These are phyloP conservation scores for Elsinoe batatas DNA, from an alignment of 2,329 filamentous ascomycete species.

Conservation along the genomic window DNA sequence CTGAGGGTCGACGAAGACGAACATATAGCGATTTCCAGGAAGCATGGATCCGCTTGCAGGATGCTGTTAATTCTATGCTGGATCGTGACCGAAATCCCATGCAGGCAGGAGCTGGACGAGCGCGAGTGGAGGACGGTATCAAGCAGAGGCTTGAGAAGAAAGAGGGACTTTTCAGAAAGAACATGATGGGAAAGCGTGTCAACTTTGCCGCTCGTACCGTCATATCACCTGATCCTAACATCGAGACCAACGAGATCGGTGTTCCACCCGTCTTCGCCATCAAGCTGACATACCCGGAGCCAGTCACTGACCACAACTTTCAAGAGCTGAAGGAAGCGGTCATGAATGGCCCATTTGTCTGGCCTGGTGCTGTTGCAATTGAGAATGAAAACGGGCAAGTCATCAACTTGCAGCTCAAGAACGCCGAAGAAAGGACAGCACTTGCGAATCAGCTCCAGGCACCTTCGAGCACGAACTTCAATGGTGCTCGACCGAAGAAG, in stretches of 20 bases:
- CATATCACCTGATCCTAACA: constrained; percentile 96
- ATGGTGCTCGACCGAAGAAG: constrained; percentile 81
- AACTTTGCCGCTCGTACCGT: constrained; percentile 96
- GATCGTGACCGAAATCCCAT: constrained; percentile 80
- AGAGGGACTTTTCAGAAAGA: constrained; percentile 94
- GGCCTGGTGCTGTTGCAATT: constrained; percentile 88
- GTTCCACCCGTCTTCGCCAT: constrained; percentile 96
- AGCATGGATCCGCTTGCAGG: constrained; percentile 75
- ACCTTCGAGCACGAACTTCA: constrained; percentile 63
- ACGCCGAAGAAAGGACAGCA: constrained; percentile 74
- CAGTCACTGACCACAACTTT: constrained; percentile 95
- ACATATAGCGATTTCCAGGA: constrained; percentile 70
- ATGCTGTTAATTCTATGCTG: constrained; percentile 83
- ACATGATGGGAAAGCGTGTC: constrained; percentile 99
- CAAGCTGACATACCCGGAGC: constrained; percentile 93
- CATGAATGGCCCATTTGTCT: constrained; percentile 85
- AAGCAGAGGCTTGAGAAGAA: constrained; percentile 99
- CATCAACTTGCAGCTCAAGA: constrained; percentile 78
- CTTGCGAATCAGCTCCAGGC: constrained; percentile 89
- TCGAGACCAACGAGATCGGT: constrained; percentile 97
- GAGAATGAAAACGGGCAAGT: constrained; percentile 94
- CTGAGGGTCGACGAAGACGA: constrained; percentile 41
- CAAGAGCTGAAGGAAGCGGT: constrained; percentile 92
- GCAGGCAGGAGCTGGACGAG: constrained; percentile 62
- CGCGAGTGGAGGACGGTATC: constrained; percentile 76